Evolutionary conservation across 2,329 filamentous ascomycete species (phyloP), one percentile per base, ranked within the genome.

Genomic region (Dryadomyces quercivorus): DNA sequence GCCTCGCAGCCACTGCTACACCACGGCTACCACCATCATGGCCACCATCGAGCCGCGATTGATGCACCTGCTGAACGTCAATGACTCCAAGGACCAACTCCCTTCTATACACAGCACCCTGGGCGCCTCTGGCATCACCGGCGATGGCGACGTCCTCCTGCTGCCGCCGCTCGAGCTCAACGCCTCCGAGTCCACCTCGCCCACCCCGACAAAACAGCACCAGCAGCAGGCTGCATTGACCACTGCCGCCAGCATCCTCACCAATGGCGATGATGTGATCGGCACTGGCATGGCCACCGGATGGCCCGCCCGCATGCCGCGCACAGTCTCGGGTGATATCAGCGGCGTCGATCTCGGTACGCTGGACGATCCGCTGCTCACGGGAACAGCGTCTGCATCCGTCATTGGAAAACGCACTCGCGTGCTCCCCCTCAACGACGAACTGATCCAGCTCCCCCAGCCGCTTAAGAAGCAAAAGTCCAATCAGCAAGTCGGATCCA

Each of bases 41-140:
- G 78, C 78, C 61, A 83, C 79, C 64, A 84, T 84, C 69, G 81
- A 84, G 74, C 81, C 81, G 64, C 78, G 80, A 64, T 72, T 84
- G 60, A 84, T 83, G 64, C 79, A 83, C 65, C 69, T 84, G 60
- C 72, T 84, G 63, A 84, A 84, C 67, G 76, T 55, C 45, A 60
- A 59, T 52, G 59, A 80, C 62, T 73, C 72, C 50, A 72, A 71
- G 45, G 56, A 55, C 16, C 58, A 58, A n/a, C 56, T 60, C 2
- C 59, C 59, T 3, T 58, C 59, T 22, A 60, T 60, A 43, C 58
- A 71, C 72, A 58, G 73, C 75, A 48, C 72, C 72, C 60, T 68
- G 70, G 61, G 71, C 69, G 58, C 68, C 15, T 43, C 54, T 7
- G 42, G n/a, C 31, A 44, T n/a, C n/a, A 34, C 48, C 20, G 53